Evolutionary conservation across 1,139 yeast genomes (phyloP).

Genomic region (Dujonia santamariae): DNA sequence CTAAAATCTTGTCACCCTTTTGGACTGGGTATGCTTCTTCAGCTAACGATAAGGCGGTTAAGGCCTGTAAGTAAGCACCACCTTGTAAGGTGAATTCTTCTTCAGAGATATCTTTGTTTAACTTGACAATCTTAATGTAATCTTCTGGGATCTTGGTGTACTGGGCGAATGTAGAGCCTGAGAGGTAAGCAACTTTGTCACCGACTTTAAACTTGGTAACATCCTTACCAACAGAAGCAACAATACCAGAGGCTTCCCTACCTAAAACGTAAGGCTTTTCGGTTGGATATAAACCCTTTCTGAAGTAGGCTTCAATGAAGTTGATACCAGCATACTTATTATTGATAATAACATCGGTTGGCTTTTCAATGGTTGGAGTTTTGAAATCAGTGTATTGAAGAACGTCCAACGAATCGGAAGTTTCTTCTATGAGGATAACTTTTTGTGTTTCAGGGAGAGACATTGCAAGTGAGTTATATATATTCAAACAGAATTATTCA

Average conservation of each 20-base stretch:
- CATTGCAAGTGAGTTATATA: no score
- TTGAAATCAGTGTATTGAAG: constrained; percentile 49
- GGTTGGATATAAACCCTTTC: constrained; percentile 68
- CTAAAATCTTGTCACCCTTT: constrained; percentile 65
- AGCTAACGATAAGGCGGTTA: constrained; percentile 73
- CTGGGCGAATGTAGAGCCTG: constrained; percentile 62
- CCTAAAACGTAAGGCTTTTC: constrained; percentile 66
- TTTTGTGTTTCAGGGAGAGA: constrained; percentile 55
- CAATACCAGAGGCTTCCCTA: constrained; percentile 79
- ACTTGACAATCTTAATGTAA: constrained; percentile 35
- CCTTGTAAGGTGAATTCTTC: constrained; percentile 54
- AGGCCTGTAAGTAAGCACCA: constrained; percentile 63
- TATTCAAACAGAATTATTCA: no score
- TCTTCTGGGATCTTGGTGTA: constrained; percentile 50
- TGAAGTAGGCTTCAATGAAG: constrained; percentile 77
- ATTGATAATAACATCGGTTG: constrained; percentile 62
- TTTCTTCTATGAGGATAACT: constrained; percentile 52
- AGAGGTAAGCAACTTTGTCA: constrained; percentile 64
- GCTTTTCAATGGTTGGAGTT: constrained; percentile 53
- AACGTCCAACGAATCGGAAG: constrained; percentile 42
- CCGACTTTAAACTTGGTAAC: constrained; percentile 63
- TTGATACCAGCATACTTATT: constrained; percentile 77
- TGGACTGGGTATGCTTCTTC: constrained; percentile 64
- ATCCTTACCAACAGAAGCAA: constrained; percentile 62
- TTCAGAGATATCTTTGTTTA: constrained; percentile 46